phyloP scores from a whole-genome alignment of 2,329 filamentous ascomycete species.

The Teratosphaeria gauchensis region DNA sequence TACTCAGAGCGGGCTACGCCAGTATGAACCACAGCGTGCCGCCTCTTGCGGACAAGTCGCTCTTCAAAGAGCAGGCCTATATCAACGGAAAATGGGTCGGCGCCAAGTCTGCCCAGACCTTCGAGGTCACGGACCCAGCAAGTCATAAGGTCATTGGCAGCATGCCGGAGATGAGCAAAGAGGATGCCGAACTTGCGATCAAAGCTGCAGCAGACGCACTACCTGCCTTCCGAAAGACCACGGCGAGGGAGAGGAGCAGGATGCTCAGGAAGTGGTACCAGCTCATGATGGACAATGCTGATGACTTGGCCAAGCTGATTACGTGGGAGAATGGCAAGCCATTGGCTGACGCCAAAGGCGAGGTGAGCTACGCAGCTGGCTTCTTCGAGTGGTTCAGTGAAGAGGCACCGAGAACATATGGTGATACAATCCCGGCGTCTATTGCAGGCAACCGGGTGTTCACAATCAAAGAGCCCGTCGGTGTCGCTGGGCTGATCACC shows the following conservation, averaged over 20 bases:
- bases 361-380: conserved; percentile 61
- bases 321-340: conserved; percentile 90
- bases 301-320: conserved; percentile 73
- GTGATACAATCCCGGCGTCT: conserved; percentile 63
- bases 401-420: conserved; percentile 64
- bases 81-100: conserved; percentile 89
- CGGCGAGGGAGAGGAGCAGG: conserved; percentile 63
- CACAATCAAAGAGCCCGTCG: conserved; percentile 74
- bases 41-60: conserved; percentile 39
- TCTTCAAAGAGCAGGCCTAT: conserved; percentile 77
- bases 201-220: conserved; percentile 71
- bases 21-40: conserved; percentile 35
- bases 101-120: conserved; percentile 80
- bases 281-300: conserved; percentile 64
- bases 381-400: conserved; percentile 78
- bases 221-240: conserved; percentile 58
- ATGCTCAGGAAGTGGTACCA: conserved; percentile 75
- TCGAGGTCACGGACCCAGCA: conserved; percentile 80
- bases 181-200: conserved; percentile 75
- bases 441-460: conserved; percentile 64
- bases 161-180: conserved; percentile 70
- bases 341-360: conserved; percentile 61
- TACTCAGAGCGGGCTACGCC: conserved; percentile 29
- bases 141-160: conserved; percentile 72
- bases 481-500: conserved; percentile 73